A percentile compares a stretch with the other conserved stretches of the same genome.
Evolutionary conservation across 306 rosid genomes (phyloP).

Genomic region (Cucurbita moschata): DNA sequence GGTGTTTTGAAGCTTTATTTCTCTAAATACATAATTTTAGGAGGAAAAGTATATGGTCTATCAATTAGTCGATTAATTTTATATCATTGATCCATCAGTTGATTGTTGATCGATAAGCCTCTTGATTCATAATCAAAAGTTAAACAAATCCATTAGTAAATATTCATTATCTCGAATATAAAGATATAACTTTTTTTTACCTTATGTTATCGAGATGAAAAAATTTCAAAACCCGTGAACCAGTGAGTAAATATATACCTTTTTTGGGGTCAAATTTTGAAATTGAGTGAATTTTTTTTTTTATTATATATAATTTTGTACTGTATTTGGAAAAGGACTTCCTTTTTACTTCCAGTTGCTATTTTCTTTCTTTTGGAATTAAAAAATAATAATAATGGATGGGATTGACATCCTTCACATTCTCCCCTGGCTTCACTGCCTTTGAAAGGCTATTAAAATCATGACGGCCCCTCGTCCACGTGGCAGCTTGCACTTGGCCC

Average conservation of each 20-base stretch:
- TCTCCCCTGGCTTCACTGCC: background rate
- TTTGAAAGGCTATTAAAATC: no score
- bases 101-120: background rate
- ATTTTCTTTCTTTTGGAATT: background rate
- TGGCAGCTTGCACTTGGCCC: background rate
- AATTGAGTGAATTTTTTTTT: no score
- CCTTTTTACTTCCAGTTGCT: background rate
- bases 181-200: background rate
- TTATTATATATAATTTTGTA: background rate
- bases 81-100: background rate
- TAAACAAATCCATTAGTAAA: background rate
- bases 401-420: background rate
- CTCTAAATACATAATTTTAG: no score
- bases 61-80: no score
- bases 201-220: background rate
- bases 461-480: background rate
- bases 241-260: no score
- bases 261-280: no score
- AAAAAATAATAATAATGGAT: no score
- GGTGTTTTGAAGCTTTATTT: background rate
- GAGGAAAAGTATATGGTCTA: no score
- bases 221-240: background rate
- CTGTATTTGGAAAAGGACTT: background rate
- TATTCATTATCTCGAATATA: no score
- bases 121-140: background rate